Evolutionary conservation across 2,329 filamentous ascomycete species (phyloP), one percentile per base, ranked within the genome.

Genomic region (Penicillium sclerotiorum): DNA sequence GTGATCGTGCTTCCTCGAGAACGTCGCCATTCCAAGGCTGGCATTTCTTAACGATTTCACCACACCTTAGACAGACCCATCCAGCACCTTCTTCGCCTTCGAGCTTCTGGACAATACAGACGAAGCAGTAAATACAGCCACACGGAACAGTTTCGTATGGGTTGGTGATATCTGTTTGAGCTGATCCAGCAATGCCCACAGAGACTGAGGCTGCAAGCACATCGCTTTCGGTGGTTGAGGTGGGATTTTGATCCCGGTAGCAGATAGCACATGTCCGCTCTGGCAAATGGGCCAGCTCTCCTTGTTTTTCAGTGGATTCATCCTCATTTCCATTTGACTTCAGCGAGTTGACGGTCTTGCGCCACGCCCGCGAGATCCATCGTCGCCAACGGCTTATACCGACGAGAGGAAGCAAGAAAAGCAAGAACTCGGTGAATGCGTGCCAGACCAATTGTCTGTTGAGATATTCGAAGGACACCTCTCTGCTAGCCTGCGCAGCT

Each of bases 381-480:
- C 92, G 82, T 50, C 90, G 84, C 94, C 94, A 99, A 58, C 91
- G 84, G 64, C 89, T 87, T 60, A 99, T 93, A 44, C 94, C 94
- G 35, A 99, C 89, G n/a, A 99, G 81, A 0, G 94, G 94, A n/a
- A 99, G 80, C 15, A 97, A 82, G 70, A 97, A 99, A 25, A 99
- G 82, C n/a, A 99, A 78, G 63, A 99, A 99, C 69, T 99, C 94
- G 21, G 94, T 99, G 64, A 99, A 96, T n/a, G 94, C 94, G 73
- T 99, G 94, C 94, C 94, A 99, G 30, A 99, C 94, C 9, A 99
- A 84, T 73, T 99, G 94, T 40, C 94, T 86, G 70, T 99, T 99
- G 42, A 97, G 83, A 65, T 96, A 97, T 73, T 99, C 94, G 67
- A 99, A 97, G 1, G 90, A 95, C 21, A 99, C 92, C 71, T 97